A percentile compares a stretch with the other conserved stretches of the same genome.
phyloP scores from a whole-genome alignment of 1,139 yeast species.

The Geotrichum europaeum region DNA sequence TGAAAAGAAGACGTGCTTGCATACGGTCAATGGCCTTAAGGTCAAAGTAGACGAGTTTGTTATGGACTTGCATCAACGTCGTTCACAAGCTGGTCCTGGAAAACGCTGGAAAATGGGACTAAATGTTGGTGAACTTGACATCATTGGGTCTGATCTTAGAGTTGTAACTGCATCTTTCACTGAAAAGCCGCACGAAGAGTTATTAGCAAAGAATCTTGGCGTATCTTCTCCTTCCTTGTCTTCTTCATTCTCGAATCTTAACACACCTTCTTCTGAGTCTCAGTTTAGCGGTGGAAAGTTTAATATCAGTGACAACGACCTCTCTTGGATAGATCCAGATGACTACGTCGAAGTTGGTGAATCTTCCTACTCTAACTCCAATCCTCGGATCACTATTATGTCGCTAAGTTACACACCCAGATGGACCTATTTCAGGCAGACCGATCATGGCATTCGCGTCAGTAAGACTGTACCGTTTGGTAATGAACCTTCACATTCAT shows the following conservation, averaged over 20 bases:
- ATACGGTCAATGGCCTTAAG: conserved; percentile 73
- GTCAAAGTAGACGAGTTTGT: conserved; percentile 59
- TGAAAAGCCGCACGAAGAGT: conserved; percentile 47
- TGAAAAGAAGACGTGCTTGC: conserved; percentile 41
- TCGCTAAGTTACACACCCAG: conserved; percentile 73
- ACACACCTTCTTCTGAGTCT: conserved; percentile 18
- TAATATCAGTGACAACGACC: conserved; percentile 43
- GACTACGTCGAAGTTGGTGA: conserved; percentile 70
- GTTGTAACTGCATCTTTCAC: conserved; percentile 62
- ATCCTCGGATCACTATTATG: conserved; percentile 52
- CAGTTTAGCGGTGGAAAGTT: conserved; percentile 28
- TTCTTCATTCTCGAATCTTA: conserved; percentile 19
- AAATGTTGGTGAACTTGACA: conserved; percentile 70
- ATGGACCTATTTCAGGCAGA: conserved; percentile 67
- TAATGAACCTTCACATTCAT: conserved; percentile 57
- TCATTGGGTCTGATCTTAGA: conserved; percentile 65
- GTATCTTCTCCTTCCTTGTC: conserved; percentile 21
- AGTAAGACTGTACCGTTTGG: conserved; percentile 55
- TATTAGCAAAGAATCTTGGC: conserved; percentile 38
- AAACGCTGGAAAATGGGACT: conserved; percentile 62
- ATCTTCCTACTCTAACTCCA: conserved; percentile 37
- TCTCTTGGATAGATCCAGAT: conserved; percentile 70
- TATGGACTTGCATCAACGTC: conserved; percentile 80
- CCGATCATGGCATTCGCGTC: conserved; percentile 34
- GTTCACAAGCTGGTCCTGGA: conserved; percentile 48